Conservation (phyloP, 352 stramenopile genomes). For the Aphanomyces invadans region DNA sequence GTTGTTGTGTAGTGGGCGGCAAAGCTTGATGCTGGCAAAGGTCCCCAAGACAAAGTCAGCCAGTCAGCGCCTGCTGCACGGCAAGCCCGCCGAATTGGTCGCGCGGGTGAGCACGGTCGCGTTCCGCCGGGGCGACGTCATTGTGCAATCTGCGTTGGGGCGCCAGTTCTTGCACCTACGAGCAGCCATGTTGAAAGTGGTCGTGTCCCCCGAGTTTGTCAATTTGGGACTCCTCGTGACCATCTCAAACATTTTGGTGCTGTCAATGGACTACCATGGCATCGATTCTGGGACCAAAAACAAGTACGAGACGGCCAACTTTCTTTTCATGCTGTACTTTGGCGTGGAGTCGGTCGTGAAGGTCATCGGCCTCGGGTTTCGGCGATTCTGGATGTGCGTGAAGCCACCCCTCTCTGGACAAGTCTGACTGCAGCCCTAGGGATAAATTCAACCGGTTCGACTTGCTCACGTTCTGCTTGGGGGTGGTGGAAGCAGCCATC, state of each 20-base stretch:
- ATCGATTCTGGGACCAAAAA: constrained; percentile 47
- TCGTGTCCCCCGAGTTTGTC: constrained; percentile 38
- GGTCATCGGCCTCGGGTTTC: constrained; percentile 59
- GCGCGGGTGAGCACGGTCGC: not conserved
- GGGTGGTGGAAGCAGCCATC: constrained; percentile 55
- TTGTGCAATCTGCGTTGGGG: not conserved
- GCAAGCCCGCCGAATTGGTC: not conserved
- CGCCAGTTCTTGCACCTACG: not conserved
- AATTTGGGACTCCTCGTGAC: constrained; percentile 45
- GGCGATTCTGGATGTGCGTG: constrained; percentile 41
- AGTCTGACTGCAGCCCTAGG: constrained; percentile 21
- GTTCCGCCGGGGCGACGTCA: not conserved
- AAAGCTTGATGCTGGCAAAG: not conserved
- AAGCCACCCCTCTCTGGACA: constrained; percentile 11
- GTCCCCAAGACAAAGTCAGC: not conserved
- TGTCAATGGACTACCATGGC: constrained; percentile 73
- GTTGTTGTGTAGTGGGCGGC: not conserved
- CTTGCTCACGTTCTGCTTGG: constrained; percentile 69
- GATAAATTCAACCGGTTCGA: constrained; percentile 82
- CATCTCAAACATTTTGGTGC: constrained; percentile 67
- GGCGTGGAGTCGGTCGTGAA: constrained; percentile 77
- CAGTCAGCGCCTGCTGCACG: not conserved
- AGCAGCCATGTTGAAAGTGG: constrained; percentile 28
- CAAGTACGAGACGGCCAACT: constrained; percentile 71
- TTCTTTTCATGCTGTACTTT: constrained; percentile 66